Conservation (phyloP, 202 grass and related monocot species). For the Carex sylvatica region DNA sequence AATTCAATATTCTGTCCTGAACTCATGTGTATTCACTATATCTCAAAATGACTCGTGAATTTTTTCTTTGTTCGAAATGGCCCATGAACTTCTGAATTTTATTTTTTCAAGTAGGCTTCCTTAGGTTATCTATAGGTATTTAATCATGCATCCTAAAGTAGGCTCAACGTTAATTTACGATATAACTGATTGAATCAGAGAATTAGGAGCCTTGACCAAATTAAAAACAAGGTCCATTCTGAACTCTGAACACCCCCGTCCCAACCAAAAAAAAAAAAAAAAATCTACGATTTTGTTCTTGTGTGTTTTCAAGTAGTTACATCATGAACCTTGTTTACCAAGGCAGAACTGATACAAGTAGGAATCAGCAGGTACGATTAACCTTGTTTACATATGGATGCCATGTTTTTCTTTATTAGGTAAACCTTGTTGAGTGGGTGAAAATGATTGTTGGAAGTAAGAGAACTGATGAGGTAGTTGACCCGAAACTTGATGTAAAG, state of each 20-base stretch:
- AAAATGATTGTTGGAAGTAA: slow-evolving; percentile 85
- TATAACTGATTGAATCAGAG: neutral
- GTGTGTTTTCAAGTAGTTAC: neutral
- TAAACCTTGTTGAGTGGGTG: slow-evolving; percentile 90
- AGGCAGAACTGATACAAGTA: neutral
- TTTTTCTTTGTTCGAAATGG: neutral
- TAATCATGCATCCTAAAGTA: neutral
- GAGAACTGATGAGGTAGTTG: slow-evolving; percentile 87
- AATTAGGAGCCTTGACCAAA: neutral
- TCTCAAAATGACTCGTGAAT: neutral
- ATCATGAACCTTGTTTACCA: neutral
- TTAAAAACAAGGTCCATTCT: neutral
- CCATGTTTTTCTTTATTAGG: slow-evolving; percentile 43
- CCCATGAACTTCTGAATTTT: neutral
- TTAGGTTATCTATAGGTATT: neutral
- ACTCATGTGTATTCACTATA: too few relatives aligned
- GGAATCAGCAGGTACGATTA: neutral
- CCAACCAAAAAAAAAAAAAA: neutral
- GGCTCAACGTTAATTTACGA: neutral
- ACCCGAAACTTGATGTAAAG: slow-evolving; percentile 62
- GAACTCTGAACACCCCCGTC: neutral
- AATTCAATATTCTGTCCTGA: neutral
- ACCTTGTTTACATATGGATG: neutral
- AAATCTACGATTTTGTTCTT: neutral
- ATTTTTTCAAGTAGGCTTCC: neutral